These are phyloP conservation scores for Diaporthe ampelina DNA, from an alignment of 2,329 filamentous ascomycete species.

Conservation along the genomic window DNA sequence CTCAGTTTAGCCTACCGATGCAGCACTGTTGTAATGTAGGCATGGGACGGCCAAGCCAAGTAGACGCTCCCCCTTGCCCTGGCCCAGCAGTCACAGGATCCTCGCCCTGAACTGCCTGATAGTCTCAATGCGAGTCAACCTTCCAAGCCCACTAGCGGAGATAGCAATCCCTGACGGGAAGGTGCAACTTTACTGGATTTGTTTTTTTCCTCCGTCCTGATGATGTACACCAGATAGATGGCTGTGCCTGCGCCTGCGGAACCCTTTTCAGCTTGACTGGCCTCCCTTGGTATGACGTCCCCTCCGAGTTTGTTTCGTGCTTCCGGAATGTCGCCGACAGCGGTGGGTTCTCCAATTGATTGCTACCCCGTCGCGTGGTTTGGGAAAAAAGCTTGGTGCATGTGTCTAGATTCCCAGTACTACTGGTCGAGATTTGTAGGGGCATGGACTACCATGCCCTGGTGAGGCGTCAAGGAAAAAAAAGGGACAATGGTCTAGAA, in stretches of 20 bases:
- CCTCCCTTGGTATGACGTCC: slow-evolving; percentile 4
- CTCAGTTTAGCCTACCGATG: neutral
- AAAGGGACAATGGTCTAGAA: neutral
- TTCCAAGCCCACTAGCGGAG: slow-evolving; percentile 29
- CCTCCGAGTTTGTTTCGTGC: slow-evolving; percentile 14
- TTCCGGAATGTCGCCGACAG: slow-evolving; percentile 23
- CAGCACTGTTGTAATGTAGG: no score
- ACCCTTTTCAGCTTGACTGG: slow-evolving; percentile 3
- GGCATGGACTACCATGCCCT: slow-evolving; percentile 2
- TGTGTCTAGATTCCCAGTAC: neutral
- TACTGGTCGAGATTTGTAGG: neutral
- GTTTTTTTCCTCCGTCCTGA: neutral
- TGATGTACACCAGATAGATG: slow-evolving; percentile 14
- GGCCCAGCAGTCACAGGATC: slow-evolving; percentile 9
- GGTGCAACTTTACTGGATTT: slow-evolving; percentile 5
- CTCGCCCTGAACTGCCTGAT: slow-evolving; percentile 6
- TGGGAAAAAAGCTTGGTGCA: slow-evolving; percentile 24
- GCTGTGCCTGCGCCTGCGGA: neutral
- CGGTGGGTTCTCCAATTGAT: slow-evolving; percentile 30
- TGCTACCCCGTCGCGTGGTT: slow-evolving; percentile 26
- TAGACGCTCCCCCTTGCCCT: neutral
- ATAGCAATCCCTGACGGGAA: slow-evolving; percentile 28
- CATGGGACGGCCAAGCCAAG: neutral
- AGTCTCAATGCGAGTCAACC: slow-evolving; percentile 24
- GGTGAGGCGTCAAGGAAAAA: neutral